Base-by-base conservation (phyloP, 495 filamentous ascomycete species). In the Lentithecium fluviatile region DNA sequence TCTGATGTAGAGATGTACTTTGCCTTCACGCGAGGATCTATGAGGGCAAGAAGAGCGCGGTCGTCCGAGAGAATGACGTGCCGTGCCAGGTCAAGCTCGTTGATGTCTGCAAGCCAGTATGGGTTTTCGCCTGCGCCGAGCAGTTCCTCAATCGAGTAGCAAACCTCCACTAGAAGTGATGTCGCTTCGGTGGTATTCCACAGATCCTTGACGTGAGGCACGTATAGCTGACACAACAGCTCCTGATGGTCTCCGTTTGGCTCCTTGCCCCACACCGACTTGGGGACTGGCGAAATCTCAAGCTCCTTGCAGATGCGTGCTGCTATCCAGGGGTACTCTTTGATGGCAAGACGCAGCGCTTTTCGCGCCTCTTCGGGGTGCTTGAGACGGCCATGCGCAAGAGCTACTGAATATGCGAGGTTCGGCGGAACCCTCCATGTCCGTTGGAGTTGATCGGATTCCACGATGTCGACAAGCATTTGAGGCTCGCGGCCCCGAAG, bases 131-230 rank as follows among this genome's bases (percentile, higher is more conserved):
- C 63, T 3, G 61, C 20, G 23, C 34, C 56, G n/a, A n/a, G n/a
- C 3, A 46, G 15, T 25, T 54, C 25, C 26, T 82, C 83, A 25
- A 84, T 78, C 26, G 86, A 67, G 6, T 65, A 69, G 17, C 69
- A 89, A 17, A 88, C 82, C 63, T 91, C 85, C 24, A 87, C 79
- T 1, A 98, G 79, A 4, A 97, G 73, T 25, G 82, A 76, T 0
- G 81, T 82, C 8, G 85, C 81, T 64, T 89, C 85, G 0, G 91
- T 82, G 1, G 87, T 90, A 60, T 89, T 90, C 95, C 95, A 99
- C 15, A 97, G 78, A 67, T 95, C 90, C 68, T 92, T 94, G 2
- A 89, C 82, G 29, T 86, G 83, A 21, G 83, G 75, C 37, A 91
- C 82, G 71, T 97, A 97, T 0, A 96, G 79, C 62, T 89, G 84